Evolutionary conservation across 1,139 yeast species (phyloP).

Genomic region (Arxiozyma slooffiae): DNA sequence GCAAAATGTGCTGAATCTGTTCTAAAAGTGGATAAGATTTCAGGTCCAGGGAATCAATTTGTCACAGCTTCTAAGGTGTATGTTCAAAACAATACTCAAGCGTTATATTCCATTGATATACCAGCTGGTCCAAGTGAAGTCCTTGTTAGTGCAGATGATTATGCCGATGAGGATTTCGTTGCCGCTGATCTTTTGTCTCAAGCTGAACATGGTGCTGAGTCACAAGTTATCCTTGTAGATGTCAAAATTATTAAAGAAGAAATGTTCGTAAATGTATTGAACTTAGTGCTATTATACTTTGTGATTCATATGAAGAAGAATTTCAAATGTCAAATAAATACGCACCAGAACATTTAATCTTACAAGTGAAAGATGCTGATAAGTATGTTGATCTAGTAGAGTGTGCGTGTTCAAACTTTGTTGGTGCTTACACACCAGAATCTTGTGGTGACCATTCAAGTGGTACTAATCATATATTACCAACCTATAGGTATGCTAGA

Average conservation of each 20-base stretch:
- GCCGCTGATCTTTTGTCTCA: slow-evolving; percentile 92
- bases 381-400: slow-evolving; percentile 63
- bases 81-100: slow-evolving; percentile 90
- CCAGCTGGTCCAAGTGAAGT: slow-evolving; percentile 99
- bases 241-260: slow-evolving; percentile 85
- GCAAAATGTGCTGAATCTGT: slow-evolving; percentile 93
- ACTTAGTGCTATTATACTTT: slow-evolving; percentile 74
- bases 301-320: slow-evolving; percentile 63
- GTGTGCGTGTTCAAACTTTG: slow-evolving; percentile 94
- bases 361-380: slow-evolving; percentile 74
- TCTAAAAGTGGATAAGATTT: slow-evolving; percentile 88
- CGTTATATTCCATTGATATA: slow-evolving; percentile 94
- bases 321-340: slow-evolving; percentile 74
- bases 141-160: slow-evolving; percentile 76
- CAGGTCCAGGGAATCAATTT: slow-evolving; percentile 98
- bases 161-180: slow-evolving; percentile 88
- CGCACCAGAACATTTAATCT: slow-evolving; percentile 95
- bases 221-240: slow-evolving; percentile 89
- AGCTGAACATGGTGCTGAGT: slow-evolving; percentile 97
- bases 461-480: slow-evolving; percentile 95
- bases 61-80: slow-evolving; percentile 99
- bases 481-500: slow-evolving; percentile 96
- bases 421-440: slow-evolving; percentile 93
- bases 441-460: slow-evolving; percentile 97
- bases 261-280: slow-evolving; percentile 80